phyloP scores from a whole-genome alignment of 495 filamentous ascomycete species.

The Hypoxylon subgilvum region DNA sequence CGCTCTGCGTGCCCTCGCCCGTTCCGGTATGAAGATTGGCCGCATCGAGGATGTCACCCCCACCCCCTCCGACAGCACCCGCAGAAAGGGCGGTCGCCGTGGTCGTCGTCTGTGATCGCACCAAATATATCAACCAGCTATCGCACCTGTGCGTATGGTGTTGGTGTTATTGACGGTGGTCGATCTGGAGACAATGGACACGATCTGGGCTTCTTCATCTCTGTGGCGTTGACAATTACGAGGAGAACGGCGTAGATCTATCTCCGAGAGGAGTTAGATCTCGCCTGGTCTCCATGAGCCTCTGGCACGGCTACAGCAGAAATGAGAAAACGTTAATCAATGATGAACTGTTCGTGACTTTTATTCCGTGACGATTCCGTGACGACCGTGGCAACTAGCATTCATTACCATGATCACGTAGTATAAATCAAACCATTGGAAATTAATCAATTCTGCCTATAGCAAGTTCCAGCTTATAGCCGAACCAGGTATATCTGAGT shows the following conservation, averaged over 20 bases:
- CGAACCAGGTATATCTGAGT: not conserved
- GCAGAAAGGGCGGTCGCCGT: conserved; percentile 99
- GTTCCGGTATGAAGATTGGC: conserved; percentile 99
- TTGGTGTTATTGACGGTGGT: conserved; percentile 40
- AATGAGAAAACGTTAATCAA: conserved; percentile 43
- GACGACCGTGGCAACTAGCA: too few relatives aligned
- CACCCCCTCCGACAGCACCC: conserved; percentile 96
- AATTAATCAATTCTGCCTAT: not conserved
- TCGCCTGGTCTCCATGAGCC: conserved; percentile 69
- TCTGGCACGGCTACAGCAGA: conserved; percentile 58
- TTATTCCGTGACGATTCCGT: too few relatives aligned
- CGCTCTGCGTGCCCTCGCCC: conserved; percentile 96
- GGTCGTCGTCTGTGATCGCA: conserved; percentile 95
- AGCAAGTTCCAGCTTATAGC: not conserved
- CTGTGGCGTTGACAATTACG: conserved; percentile 68
- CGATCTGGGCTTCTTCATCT: conserved; percentile 51
- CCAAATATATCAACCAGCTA: too few relatives aligned
- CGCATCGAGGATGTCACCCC: conserved; percentile 99
- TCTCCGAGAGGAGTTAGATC: conserved; percentile 27
- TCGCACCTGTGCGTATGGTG: conserved; percentile 22
- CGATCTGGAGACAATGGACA: conserved; percentile 38
- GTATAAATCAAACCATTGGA: too few relatives aligned
- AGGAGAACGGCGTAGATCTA: conserved; percentile 66
- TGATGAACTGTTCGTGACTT: conserved; percentile 10
- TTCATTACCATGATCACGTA: too few relatives aligned